A percentile compares a stretch with the other conserved stretches of the same genome.
phyloP scores from a whole-genome alignment of 768 basidiomycete species.

The Podaxis carcinomalis region DNA sequence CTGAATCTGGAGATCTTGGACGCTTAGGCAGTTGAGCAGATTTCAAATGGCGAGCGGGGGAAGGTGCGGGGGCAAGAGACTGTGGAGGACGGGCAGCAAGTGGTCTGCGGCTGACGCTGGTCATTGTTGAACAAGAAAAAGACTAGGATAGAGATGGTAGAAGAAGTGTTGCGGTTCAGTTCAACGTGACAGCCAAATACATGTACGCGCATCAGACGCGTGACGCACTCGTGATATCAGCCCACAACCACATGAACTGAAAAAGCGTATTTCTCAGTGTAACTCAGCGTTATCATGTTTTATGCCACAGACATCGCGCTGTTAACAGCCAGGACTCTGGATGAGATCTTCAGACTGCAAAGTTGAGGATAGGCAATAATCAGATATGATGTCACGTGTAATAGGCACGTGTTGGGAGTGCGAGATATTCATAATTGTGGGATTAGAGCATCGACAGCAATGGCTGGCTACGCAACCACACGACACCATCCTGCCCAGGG shows the following conservation, averaged over 20 bases:
- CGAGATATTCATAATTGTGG: conserved; percentile 3
- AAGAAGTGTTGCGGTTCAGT: neutral
- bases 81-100: conserved; percentile 33
- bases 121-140: conserved; percentile 33
- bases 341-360: too few relatives aligned
- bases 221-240: neutral
- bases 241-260: neutral
- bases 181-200: conserved; percentile 8
- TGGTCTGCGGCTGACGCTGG: conserved; percentile 46
- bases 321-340: too few relatives aligned
- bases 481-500: conserved; percentile 39
- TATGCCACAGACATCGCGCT: too few relatives aligned
- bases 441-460: conserved; percentile 16
- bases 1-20: conserved; percentile 9
- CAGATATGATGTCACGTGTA: conserved; percentile 1
- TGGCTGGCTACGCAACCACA: conserved; percentile 52
- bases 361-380: too few relatives aligned
- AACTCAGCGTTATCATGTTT: too few relatives aligned
- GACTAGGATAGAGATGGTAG: conserved; percentile 1
- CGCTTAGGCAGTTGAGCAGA: conserved; percentile 20
- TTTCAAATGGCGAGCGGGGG: conserved; percentile 29
- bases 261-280: neutral
- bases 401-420: neutral
- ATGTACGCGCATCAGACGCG: conserved; percentile 10
- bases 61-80: conserved; percentile 28